Conservation (phyloP, 805 yeast species). For the Wickerhamomyces canadensis region DNA sequence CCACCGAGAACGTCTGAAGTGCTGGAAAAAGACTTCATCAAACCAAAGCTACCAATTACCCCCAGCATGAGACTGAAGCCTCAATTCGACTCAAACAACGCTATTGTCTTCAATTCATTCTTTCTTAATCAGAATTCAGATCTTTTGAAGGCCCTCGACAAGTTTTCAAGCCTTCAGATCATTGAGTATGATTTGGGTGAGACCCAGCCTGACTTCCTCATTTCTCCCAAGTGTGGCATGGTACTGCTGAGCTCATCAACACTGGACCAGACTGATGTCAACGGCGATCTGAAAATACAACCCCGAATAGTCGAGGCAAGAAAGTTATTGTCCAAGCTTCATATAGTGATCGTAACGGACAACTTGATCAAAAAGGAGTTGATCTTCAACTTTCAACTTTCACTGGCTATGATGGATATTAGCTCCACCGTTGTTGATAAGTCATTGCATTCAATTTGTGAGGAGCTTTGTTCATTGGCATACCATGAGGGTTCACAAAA, state of each 20-base stretch:
- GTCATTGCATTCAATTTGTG: not conserved
- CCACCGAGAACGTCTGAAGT: not conserved
- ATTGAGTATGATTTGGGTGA: constrained; percentile 14
- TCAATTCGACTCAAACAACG: not conserved
- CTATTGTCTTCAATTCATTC: constrained; percentile 8
- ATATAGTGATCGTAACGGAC: constrained; percentile 5
- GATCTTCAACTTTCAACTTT: constrained; percentile 11
- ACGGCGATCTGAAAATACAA: constrained; percentile 6
- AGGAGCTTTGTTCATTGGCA: constrained; percentile 7
- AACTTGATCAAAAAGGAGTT: constrained; percentile 3
- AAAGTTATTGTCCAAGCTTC: constrained; percentile 2
- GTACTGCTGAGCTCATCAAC: constrained; percentile 6
- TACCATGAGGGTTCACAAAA: not conserved
- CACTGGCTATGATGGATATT: constrained; percentile 10
- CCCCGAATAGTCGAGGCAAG: constrained; percentile 3
- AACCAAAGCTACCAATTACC: not conserved
- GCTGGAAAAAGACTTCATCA: not conserved
- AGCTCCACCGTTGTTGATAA: constrained; percentile 1
- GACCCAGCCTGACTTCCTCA: constrained; percentile 13
- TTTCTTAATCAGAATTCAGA: not conserved
- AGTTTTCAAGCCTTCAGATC: constrained; percentile 1
- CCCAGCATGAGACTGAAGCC: not conserved
- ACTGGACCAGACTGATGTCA: constrained; percentile 10
- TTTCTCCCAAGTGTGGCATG: constrained; percentile 10
- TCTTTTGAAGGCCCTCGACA: constrained; percentile 1